phyloP scores from a whole-genome alignment of 139 green algal genomes.

The Coelastrella sp. region DNA sequence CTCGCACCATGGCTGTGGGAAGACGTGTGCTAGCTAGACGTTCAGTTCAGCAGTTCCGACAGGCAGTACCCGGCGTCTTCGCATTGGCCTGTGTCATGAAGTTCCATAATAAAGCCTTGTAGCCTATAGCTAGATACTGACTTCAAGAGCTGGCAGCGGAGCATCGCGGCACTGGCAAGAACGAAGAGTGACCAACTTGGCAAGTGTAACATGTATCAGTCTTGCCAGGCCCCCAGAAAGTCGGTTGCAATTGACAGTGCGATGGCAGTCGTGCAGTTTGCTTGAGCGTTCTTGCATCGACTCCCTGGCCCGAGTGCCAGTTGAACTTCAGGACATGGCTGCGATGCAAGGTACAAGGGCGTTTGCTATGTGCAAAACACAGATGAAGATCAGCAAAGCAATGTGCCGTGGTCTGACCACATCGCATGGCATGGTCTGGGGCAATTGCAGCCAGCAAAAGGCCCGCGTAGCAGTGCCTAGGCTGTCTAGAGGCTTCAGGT shows the following conservation, averaged over 20 bases:
- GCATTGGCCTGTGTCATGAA: too few relatives aligned
- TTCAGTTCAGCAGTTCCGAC: too few relatives aligned
- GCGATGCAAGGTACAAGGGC: constrained; percentile 11
- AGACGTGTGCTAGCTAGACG: too few relatives aligned
- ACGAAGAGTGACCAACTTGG: background rate
- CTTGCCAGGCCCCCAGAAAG: background rate
- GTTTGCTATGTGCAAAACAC: constrained; percentile 11
- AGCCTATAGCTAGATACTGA: too few relatives aligned
- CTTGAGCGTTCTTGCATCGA: background rate
- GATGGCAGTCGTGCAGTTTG: background rate
- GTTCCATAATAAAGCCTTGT: too few relatives aligned
- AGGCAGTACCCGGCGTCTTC: too few relatives aligned
- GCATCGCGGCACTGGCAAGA: too few relatives aligned
- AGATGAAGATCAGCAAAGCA: constrained; percentile 3
- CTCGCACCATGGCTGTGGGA: too few relatives aligned
- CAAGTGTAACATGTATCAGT: background rate
- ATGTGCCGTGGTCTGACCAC: constrained; percentile 7
- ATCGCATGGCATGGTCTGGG: constrained; percentile 23
- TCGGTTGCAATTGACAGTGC: background rate
- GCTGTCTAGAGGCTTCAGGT: constrained; percentile 28
- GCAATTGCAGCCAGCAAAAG: constrained; percentile 16
- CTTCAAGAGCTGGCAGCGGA: too few relatives aligned
- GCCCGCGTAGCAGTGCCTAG: constrained; percentile 12
- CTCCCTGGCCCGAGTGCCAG: background rate
- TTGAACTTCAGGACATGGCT: background rate